Conservation (phyloP, 148 eudicot genomes). For the Hydrangea macrophylla region DNA sequence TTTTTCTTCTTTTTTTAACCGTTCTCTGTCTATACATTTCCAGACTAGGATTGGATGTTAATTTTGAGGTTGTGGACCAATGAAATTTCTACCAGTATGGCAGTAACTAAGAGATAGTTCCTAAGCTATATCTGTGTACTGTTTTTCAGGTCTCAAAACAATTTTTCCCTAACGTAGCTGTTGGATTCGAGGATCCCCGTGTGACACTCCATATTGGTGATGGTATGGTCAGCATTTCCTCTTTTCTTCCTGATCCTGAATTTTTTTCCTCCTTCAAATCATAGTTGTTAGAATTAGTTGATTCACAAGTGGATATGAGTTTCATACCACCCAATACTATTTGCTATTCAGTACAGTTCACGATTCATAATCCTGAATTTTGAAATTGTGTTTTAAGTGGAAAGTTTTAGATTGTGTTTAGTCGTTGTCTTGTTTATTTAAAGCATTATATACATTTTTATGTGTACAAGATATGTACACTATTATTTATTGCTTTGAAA, state of each 20-base stretch:
- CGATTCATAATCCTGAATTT: too few relatives aligned
- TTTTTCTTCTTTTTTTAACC: neutral
- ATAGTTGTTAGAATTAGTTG: too few relatives aligned
- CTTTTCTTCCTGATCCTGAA: neutral
- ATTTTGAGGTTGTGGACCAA: neutral
- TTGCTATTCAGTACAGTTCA: too few relatives aligned
- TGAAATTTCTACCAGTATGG: neutral
- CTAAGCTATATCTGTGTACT: neutral
- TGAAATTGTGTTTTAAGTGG: too few relatives aligned
- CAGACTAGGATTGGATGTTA: neutral
- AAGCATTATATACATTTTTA: too few relatives aligned
- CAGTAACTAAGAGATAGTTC: neutral
- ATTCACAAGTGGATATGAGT: too few relatives aligned
- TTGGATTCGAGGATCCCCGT: slow-evolving; percentile 78
- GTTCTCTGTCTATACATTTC: neutral
- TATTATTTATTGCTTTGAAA: too few relatives aligned
- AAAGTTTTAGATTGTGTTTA: too few relatives aligned
- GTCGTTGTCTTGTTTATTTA: too few relatives aligned
- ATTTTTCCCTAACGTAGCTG: slow-evolving; percentile 68
- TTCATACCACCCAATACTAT: too few relatives aligned
- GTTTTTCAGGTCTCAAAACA: slow-evolving; percentile 53
- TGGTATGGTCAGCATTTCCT: slow-evolving; percentile 41
- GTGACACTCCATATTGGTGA: slow-evolving; percentile 76
- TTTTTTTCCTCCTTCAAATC: neutral
- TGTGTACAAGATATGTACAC: too few relatives aligned